Conservation (phyloP, 2,329 filamentous ascomycete species). For the Seiridium cupressi region DNA sequence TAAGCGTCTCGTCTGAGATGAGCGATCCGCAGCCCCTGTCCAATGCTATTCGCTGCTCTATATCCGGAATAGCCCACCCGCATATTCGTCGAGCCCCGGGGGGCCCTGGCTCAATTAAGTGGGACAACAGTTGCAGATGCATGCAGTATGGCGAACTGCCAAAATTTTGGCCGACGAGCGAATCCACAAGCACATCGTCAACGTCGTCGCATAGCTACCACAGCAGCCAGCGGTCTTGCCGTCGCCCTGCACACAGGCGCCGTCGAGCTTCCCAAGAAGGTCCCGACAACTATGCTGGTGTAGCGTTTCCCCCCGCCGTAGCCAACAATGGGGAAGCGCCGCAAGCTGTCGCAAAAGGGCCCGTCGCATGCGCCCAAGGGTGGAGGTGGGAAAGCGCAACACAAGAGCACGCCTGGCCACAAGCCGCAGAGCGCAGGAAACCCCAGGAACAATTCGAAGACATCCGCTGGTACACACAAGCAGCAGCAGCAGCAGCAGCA, state of each 20-base stretch:
- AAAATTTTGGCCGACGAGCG: slow-evolving; percentile 1
- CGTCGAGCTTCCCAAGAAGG: neutral
- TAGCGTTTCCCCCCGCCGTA: neutral
- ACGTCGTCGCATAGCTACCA: neutral
- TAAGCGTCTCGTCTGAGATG: neutral
- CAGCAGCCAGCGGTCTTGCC: neutral
- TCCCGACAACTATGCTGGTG: neutral
- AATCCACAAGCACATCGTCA: neutral
- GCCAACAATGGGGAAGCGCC: slow-evolving; percentile 37
- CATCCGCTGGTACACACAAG: neutral
- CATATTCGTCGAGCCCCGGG: neutral
- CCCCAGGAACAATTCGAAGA: slow-evolving; percentile 12
- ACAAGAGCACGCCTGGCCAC: slow-evolving; percentile 7
- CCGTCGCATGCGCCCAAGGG: slow-evolving; percentile 10
- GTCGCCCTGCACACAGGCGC: too few species aligned
- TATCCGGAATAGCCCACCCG: slow-evolving; percentile 8
- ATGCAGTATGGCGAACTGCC: neutral
- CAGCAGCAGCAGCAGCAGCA: slow-evolving; percentile 25
- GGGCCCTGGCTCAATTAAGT: slow-evolving; percentile 1
- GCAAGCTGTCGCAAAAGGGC: slow-evolving; percentile 23
- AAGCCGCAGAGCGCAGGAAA: slow-evolving; percentile 4
- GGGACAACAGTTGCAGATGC: neutral
- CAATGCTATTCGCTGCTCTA: neutral
- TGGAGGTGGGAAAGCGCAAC: slow-evolving; percentile 6
- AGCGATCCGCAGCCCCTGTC: neutral